These are phyloP conservation scores for Penicilliopsis zonata DNA, from an alignment of 495 filamentous ascomycete genomes.

Conservation along the genomic window DNA sequence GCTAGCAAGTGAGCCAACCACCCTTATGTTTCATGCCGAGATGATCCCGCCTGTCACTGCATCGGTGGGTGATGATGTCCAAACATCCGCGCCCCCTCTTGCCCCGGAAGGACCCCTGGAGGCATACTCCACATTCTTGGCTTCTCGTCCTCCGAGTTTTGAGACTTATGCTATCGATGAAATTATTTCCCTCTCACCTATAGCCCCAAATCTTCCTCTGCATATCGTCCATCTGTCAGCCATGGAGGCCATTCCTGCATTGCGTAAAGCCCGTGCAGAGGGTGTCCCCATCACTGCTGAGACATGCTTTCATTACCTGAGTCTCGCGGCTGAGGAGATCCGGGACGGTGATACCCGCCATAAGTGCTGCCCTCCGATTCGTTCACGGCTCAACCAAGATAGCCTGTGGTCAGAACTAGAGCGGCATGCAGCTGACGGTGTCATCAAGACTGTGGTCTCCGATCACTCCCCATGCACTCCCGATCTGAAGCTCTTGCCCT, in stretches of 20 bases:
- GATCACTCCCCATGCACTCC: conserved; percentile 97
- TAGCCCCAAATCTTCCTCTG: conserved; percentile 73
- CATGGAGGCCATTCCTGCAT: conserved; percentile 81
- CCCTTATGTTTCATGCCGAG: conserved; percentile 97
- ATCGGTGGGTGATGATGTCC: conserved; percentile 70
- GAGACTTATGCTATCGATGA: conserved; percentile 85
- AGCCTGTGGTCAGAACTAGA: conserved; percentile 76
- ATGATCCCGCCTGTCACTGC: conserved; percentile 85
- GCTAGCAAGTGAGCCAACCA: conserved; percentile 66
- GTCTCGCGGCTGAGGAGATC: conserved; percentile 79
- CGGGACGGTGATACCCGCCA: conserved; percentile 84
- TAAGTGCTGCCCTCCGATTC: conserved; percentile 97
- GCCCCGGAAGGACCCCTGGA: conserved; percentile 65
- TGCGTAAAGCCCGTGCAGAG: conserved; percentile 62
- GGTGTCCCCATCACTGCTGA: conserved; percentile 91
- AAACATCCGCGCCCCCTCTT: conserved; percentile 57
- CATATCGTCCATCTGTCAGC: conserved; percentile 96
- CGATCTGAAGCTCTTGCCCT: conserved; percentile 77
- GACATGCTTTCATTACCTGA: conserved; percentile 96
- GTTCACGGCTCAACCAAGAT: conserved; percentile 72
- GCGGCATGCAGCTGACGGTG: conserved; percentile 48
- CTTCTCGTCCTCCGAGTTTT: conserved; percentile 78
- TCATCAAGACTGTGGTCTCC: conserved; percentile 89
- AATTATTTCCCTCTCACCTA: conserved; percentile 67
- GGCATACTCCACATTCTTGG: conserved; percentile 81